phyloP scores from a whole-genome alignment of 2,329 filamentous ascomycete genomes.

The Penicillium sp. region DNA sequence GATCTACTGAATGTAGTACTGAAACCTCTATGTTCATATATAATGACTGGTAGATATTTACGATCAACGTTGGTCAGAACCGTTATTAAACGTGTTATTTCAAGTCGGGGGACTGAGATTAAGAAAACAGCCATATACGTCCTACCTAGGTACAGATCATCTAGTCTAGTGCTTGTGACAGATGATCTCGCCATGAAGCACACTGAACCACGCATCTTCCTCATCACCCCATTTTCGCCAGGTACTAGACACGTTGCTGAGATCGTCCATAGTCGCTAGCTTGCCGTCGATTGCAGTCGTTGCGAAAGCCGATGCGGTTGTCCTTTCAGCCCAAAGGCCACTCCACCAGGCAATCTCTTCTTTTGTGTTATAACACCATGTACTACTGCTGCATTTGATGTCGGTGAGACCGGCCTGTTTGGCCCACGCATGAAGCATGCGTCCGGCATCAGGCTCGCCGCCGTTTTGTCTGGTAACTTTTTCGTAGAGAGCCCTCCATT shows the following conservation, averaged over 20 bases:
- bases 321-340: conserved; percentile 10
- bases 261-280: conserved; percentile 6
- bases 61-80: no score
- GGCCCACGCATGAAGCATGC: conserved; percentile 23
- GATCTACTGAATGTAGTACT: neutral
- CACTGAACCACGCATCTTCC: conserved; percentile 12
- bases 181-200: conserved; percentile 12
- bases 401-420: conserved; percentile 22
- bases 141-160: neutral
- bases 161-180: conserved; percentile 6
- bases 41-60: no score
- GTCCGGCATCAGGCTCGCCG: conserved; percentile 19
- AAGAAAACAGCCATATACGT: neutral
- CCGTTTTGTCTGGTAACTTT: conserved; percentile 17
- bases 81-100: no score
- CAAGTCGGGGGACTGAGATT: neutral
- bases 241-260: neutral
- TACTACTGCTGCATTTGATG: conserved; percentile 17
- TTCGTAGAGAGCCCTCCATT: conserved; percentile 22
- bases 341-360: conserved; percentile 15
- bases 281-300: conserved; percentile 10
- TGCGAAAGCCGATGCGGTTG: conserved; percentile 5
- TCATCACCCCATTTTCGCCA: conserved; percentile 12
- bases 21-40: neutral
- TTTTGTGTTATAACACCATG: conserved; percentile 14